Percentiles rank a stretch among this genome's conserved stretches.
phyloP scores from a whole-genome alignment of 768 basidiomycete species.

The Termitomyces sp. region DNA sequence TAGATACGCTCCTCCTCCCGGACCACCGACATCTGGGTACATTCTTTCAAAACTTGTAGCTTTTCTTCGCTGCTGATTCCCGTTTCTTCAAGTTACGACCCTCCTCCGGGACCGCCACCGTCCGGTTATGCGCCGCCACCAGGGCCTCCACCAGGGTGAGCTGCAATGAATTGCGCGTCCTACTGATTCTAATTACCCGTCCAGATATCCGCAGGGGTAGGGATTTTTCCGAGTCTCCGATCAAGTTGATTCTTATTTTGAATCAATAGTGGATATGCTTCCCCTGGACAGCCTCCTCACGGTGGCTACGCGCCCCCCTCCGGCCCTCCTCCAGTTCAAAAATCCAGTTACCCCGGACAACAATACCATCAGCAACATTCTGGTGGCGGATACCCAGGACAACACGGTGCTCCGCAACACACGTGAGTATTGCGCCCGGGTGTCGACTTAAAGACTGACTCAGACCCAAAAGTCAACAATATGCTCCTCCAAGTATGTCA shows the following conservation, averaged over 20 bases:
- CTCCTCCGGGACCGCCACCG: constrained; percentile 13
- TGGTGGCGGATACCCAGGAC: constrained; percentile 22
- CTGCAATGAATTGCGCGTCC: neutral
- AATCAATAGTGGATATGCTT: constrained; percentile 7
- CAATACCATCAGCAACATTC: constrained; percentile 32
- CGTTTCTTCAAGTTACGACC: constrained; percentile 10
- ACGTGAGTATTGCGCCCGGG: constrained; percentile 3
- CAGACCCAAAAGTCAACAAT: neutral
- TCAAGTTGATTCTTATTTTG: neutral
- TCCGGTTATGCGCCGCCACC: constrained; percentile 16
- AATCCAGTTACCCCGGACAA: constrained; percentile 34
- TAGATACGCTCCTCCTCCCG: constrained; percentile 25
- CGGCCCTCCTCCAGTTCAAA: constrained; percentile 29
- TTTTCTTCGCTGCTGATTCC: neutral
- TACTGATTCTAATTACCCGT: neutral
- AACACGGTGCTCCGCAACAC: constrained; percentile 15
- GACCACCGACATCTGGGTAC: constrained; percentile 28
- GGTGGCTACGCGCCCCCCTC: constrained; percentile 17
- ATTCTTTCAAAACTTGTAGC: neutral
- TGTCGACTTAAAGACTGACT: neutral
- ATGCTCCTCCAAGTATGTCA: constrained; percentile 17
- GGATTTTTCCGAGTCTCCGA: neutral
- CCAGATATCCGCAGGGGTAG: constrained; percentile 6
- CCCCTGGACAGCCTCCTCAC: constrained; percentile 11
- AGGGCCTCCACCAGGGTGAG: constrained; percentile 13